These are phyloP conservation scores for Colletotrichum sp. DNA, from an alignment of 2,329 filamentous ascomycete species.

Conservation along the genomic window DNA sequence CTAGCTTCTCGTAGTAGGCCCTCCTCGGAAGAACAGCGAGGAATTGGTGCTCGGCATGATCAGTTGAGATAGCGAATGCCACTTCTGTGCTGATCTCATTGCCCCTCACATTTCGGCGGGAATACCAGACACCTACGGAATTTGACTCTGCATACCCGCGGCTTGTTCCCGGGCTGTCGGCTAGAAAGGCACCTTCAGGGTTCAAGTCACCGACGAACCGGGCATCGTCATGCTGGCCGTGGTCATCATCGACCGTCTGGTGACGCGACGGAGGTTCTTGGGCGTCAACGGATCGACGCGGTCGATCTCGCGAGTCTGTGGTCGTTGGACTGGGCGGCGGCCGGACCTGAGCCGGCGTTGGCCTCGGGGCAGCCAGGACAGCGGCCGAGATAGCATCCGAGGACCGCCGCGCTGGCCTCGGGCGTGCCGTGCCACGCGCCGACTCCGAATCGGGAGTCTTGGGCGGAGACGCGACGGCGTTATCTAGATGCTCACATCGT, in stretches of 20 bases:
- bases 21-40: conserved; percentile 2
- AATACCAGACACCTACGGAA: conserved; percentile 21
- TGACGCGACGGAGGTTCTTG: background rate
- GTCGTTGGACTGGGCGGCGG: background rate
- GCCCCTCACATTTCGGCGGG: background rate
- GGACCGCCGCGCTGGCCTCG: background rate
- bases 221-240: conserved; percentile 12
- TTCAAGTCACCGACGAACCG: conserved; percentile 27
- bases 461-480: background rate
- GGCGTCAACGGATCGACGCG: background rate
- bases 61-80: background rate
- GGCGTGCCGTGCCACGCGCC: background rate
- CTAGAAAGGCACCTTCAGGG: conserved; percentile 27
- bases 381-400: background rate
- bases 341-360: background rate
- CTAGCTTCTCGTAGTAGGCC: conserved; percentile 23
- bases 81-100: background rate
- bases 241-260: background rate
- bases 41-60: conserved; percentile 4
- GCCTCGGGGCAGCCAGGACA: background rate
- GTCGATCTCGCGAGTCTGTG: background rate
- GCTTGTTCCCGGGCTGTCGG: conserved; percentile 15
- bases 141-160: conserved; percentile 15
- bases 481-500: conserved; percentile 17
- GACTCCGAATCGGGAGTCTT: background rate